Conservation (phyloP, 768 basidiomycete genomes). For the Leucocoprinus birnbaumii region DNA sequence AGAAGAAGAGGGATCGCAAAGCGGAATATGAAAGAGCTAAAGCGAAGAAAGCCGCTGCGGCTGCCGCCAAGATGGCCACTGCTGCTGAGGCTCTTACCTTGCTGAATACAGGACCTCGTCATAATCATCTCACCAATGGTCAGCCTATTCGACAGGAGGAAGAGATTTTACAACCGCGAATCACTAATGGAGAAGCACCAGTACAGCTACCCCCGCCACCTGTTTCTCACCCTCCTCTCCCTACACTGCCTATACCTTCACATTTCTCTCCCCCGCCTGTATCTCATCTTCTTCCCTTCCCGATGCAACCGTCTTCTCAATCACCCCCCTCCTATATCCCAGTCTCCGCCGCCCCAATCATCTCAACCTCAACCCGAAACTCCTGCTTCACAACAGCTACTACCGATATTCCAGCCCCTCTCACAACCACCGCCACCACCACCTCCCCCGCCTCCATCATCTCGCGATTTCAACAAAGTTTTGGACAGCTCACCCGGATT, state of each 20-base stretch:
- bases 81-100: conserved; percentile 10
- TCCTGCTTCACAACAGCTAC: too few relatives aligned
- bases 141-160: too few relatives aligned
- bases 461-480: conserved; percentile 12
- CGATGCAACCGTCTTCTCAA: too few relatives aligned
- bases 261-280: not conserved
- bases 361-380: too few relatives aligned
- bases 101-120: conserved; percentile 15
- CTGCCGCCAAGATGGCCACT: conserved; percentile 17
- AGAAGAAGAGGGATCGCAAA: conserved; percentile 38
- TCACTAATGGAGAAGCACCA: not conserved
- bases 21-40: conserved; percentile 34
- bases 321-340: too few relatives aligned
- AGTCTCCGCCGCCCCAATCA: too few relatives aligned
- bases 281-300: not conserved
- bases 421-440: not conserved
- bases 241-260: not conserved
- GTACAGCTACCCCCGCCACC: not conserved
- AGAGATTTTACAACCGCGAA: not conserved
- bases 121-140: not conserved
- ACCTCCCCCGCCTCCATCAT: not conserved
- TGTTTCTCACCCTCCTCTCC: not conserved
- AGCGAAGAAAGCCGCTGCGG: conserved; percentile 26
- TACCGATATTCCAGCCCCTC: too few relatives aligned
- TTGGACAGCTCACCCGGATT: conserved; percentile 43